phyloP scores from a whole-genome alignment of 805 yeast species.

The Wickerhamiella azymoides region DNA sequence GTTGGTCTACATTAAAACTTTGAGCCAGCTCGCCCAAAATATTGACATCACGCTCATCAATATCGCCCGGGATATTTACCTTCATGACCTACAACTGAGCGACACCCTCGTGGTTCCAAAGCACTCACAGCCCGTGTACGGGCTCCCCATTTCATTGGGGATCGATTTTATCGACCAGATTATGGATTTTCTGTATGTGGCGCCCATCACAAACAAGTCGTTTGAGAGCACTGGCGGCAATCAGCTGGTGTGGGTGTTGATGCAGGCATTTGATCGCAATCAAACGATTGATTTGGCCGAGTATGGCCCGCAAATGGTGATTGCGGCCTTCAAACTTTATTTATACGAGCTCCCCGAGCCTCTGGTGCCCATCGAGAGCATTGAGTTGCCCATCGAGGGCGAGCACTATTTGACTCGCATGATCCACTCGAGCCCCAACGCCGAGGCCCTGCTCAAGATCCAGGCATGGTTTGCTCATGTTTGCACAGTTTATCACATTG shows the following conservation, averaged over 20 bases:
- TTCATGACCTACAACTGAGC: constrained; percentile 45
- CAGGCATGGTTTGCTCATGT: constrained; percentile 6
- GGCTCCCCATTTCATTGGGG: constrained; percentile 17
- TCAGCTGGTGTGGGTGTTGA: constrained; percentile 13
- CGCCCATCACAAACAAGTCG: constrained; percentile 10
- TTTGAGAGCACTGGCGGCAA: constrained; percentile 11
- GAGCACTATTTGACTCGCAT: constrained; percentile 31
- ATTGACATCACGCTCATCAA: constrained; percentile 67
- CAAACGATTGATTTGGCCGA: constrained; percentile 42
- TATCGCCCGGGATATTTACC: constrained; percentile 60
- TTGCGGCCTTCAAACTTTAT: constrained; percentile 31
- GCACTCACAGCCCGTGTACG: constrained; percentile 25
- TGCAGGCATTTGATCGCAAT: constrained; percentile 30
- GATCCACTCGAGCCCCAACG: constrained; percentile 23
- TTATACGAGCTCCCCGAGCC: constrained; percentile 41
- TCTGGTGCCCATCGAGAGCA: constrained; percentile 36
- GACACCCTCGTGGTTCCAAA: constrained; percentile 39
- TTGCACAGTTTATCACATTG: constrained; percentile 1
- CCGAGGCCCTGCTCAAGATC: neutral
- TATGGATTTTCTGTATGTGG: neutral
- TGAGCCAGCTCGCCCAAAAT: constrained; percentile 42
- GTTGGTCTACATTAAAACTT: constrained; percentile 33
- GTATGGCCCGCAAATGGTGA: constrained; percentile 42
- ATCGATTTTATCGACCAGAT: constrained; percentile 6
- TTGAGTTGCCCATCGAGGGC: constrained; percentile 42